A percentile compares a stretch with the other conserved stretches of the same genome.
These are phyloP conservation scores for Metroxylon sagu DNA, from an alignment of 176 grass and related monocot species.

Conservation along the genomic window DNA sequence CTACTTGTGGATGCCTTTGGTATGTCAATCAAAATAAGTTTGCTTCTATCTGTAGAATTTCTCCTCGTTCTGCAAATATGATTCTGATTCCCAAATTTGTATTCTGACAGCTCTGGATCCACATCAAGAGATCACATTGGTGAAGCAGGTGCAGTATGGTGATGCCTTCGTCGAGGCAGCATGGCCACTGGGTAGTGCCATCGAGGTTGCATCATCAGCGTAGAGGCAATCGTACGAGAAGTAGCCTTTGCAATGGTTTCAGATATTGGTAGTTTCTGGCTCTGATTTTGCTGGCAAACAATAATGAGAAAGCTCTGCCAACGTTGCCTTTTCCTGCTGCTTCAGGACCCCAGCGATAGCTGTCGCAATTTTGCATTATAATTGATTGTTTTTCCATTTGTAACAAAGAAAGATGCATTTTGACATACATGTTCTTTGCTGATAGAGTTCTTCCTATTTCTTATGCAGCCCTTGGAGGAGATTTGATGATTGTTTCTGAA, in stretches of 20 bases:
- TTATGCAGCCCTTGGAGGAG: conserved; percentile 16
- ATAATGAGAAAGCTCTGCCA: too few species aligned
- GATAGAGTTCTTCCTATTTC: conserved; percentile 18
- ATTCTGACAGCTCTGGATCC: conserved; percentile 53
- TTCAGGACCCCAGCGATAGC: too few species aligned
- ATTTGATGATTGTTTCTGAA: conserved; percentile 3
- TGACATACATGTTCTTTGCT: too few species aligned
- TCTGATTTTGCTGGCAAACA: too few species aligned
- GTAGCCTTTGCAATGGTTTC: too few species aligned
- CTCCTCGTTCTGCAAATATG: neutral
- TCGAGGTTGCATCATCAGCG: conserved; percentile 79
- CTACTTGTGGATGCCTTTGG: conserved; percentile 95
- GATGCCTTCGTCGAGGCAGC: conserved; percentile 83
- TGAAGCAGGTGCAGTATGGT: conserved; percentile 73
- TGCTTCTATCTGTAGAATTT: neutral
- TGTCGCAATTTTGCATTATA: too few species aligned
- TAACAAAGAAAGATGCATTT: too few species aligned
- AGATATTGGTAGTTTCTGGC: too few species aligned
- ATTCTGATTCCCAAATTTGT: too few species aligned
- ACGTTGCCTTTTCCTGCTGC: too few species aligned
- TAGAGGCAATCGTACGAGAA: neutral
- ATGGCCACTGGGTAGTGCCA: conserved; percentile 93
- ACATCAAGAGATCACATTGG: conserved; percentile 88
- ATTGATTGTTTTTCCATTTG: too few species aligned
- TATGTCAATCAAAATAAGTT: conserved; percentile 30